A percentile compares a stretch with the other conserved stretches of the same genome.
Evolutionary conservation across 2,329 filamentous ascomycete species (phyloP).

Genomic region (Tolypocladium album): DNA sequence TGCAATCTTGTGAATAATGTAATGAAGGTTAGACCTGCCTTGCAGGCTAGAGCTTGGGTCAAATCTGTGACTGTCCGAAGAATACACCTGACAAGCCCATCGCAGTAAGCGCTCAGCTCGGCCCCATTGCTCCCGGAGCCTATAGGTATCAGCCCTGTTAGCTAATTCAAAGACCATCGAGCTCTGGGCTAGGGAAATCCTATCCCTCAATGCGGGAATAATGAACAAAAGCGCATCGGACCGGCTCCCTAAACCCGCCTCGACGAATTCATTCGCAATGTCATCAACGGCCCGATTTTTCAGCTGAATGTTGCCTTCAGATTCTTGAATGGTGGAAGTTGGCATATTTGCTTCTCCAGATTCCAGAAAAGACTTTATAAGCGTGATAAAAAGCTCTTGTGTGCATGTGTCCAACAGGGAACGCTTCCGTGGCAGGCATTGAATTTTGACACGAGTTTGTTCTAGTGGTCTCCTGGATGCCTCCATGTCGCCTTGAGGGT

Average conservation of each 20-base stretch:
- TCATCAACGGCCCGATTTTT: slow-evolving; percentile 1
- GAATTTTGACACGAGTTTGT: neutral
- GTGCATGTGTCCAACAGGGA: slow-evolving; percentile 6
- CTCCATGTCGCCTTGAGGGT: neutral
- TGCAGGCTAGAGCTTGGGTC: neutral
- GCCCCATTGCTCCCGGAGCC: neutral
- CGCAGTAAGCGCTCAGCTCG: neutral
- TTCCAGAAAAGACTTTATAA: neutral
- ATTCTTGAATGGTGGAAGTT: slow-evolving; percentile 1
- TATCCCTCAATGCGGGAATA: slow-evolving; percentile 1
- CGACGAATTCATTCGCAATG: slow-evolving; percentile 6
- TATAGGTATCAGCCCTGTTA: neutral
- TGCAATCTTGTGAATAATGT: neutral
- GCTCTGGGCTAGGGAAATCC: neutral
- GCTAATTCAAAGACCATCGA: neutral
- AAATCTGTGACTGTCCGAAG: neutral
- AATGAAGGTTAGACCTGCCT: neutral
- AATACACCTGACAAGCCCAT: slow-evolving; percentile 1
- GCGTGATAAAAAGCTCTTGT: slow-evolving; percentile 7
- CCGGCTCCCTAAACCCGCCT: slow-evolving; percentile 4
- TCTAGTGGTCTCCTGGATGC: neutral
- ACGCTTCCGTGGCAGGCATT: neutral
- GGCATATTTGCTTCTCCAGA: slow-evolving; percentile 1
- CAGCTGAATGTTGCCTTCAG: slow-evolving; percentile 2
- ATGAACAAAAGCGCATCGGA: slow-evolving; percentile 5